A percentile compares a stretch with the other conserved stretches of the same genome.
Conservation (phyloP, 1,284 basidiomycete genomes). For the Chiua sp. region DNA sequence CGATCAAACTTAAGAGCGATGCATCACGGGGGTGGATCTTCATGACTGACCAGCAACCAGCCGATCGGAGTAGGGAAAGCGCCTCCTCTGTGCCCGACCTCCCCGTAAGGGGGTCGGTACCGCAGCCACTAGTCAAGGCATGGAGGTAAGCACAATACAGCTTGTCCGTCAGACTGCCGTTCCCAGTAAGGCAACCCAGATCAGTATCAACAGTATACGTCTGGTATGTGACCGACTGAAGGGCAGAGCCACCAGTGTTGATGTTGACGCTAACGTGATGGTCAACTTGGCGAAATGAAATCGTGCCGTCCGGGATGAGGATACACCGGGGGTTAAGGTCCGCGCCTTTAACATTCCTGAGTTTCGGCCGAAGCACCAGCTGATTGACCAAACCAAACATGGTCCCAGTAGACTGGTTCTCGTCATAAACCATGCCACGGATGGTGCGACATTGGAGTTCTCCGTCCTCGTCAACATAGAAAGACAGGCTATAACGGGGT, state of each 20-base stretch:
- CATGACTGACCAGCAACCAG: constrained; percentile 47
- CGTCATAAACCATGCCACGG: constrained; percentile 29
- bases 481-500: constrained; percentile 46
- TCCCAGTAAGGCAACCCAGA: constrained; percentile 44
- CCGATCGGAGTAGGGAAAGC: constrained; percentile 42
- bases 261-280: constrained; percentile 36
- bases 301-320: constrained; percentile 47
- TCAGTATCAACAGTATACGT: constrained; percentile 46
- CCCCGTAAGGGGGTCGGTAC: constrained; percentile 50
- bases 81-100: constrained; percentile 55
- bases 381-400: constrained; percentile 39
- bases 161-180: constrained; percentile 40
- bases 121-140: constrained; percentile 45
- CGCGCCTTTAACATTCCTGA: not conserved
- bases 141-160: constrained; percentile 51
- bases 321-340: constrained; percentile 32
- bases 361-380: constrained; percentile 43
- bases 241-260: constrained; percentile 12
- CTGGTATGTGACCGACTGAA: constrained; percentile 32
- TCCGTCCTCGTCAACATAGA: constrained; percentile 30
- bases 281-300: constrained; percentile 26
- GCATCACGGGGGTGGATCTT: constrained; percentile 34
- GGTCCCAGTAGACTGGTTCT: constrained; percentile 30
- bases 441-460: constrained; percentile 37
- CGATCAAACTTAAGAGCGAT: constrained; percentile 41